Evolutionary conservation across 257 asterid genomes (phyloP).

Genomic region (Petunia secreta): DNA sequence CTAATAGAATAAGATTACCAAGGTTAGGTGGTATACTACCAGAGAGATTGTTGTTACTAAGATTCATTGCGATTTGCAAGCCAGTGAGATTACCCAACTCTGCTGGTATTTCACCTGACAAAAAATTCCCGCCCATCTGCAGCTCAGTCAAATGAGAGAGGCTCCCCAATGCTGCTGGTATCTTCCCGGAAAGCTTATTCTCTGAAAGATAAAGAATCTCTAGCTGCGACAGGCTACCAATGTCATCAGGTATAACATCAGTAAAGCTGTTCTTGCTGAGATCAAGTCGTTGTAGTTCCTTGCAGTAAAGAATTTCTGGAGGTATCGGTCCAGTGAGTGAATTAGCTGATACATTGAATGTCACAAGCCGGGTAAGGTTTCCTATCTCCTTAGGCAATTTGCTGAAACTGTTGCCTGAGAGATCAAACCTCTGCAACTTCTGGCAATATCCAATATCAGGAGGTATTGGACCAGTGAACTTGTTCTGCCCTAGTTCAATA

Average conservation of each 20-base stretch:
- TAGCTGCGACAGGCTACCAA: conserved; percentile 75
- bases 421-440: conserved; percentile 84
- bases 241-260: conserved; percentile 56
- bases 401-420: conserved; percentile 69
- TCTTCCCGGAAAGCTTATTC: conserved; percentile 65
- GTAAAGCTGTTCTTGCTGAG: conserved; percentile 71
- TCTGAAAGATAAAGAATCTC: conserved; percentile 77
- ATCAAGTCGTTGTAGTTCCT: conserved; percentile 81
- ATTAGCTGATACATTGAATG: conserved; percentile 75
- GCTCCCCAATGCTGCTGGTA: conserved; percentile 76
- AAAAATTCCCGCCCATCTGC: conserved; percentile 80
- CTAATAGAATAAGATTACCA: conserved; percentile 76
- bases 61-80: conserved; percentile 83
- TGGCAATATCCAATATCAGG: conserved; percentile 60
- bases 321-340: conserved; percentile 64
- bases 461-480: conserved; percentile 70
- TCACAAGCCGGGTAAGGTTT: conserved; percentile 65
- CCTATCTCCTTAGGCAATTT: conserved; percentile 75
- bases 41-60: conserved; percentile 72
- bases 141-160: conserved; percentile 86
- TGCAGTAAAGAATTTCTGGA: conserved; percentile 61
- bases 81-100: conserved; percentile 74
- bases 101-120: conserved; percentile 77
- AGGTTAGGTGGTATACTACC: conserved; percentile 81
- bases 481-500: conserved; percentile 73